Conservation (phyloP, 176 grass and related monocot species). For the Carex kokanica region DNA sequence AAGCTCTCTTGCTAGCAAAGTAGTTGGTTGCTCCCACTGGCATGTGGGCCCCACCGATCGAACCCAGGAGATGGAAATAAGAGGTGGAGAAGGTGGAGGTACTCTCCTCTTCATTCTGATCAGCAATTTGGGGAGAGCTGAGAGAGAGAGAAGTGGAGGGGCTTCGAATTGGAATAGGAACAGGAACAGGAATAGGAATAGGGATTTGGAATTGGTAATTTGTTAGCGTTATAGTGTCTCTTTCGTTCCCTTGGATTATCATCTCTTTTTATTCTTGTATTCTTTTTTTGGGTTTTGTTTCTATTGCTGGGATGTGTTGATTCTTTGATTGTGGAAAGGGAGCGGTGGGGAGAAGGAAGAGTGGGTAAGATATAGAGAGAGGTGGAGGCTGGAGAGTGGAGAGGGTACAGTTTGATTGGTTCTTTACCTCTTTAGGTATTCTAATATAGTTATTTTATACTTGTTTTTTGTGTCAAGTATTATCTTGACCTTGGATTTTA, state of each 20-base stretch:
- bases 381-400: constrained; percentile 1
- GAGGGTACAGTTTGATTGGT: neutral
- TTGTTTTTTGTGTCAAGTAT: neutral
- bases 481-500: neutral
- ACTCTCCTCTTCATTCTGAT: neutral
- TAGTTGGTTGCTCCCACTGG: neutral
- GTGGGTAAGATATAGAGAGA: neutral
- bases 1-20: constrained; percentile 4
- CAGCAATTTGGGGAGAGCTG: neutral
- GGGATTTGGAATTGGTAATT: constrained; percentile 15
- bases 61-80: neutral
- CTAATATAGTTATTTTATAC: neutral
- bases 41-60: neutral
- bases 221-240: constrained; percentile 16
- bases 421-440: neutral
- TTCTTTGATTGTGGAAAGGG: neutral
- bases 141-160: constrained; percentile 13
- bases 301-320: neutral
- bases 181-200: constrained; percentile 1
- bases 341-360: neutral
- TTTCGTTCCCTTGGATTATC: constrained; percentile 14
- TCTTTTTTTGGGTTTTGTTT: neutral
- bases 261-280: neutral
- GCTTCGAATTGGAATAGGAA: neutral
- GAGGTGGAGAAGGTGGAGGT: constrained; percentile 15